Evolutionary conservation across 23 red algal species (phyloP).

Genomic region (Gracilaria gracilis): DNA sequence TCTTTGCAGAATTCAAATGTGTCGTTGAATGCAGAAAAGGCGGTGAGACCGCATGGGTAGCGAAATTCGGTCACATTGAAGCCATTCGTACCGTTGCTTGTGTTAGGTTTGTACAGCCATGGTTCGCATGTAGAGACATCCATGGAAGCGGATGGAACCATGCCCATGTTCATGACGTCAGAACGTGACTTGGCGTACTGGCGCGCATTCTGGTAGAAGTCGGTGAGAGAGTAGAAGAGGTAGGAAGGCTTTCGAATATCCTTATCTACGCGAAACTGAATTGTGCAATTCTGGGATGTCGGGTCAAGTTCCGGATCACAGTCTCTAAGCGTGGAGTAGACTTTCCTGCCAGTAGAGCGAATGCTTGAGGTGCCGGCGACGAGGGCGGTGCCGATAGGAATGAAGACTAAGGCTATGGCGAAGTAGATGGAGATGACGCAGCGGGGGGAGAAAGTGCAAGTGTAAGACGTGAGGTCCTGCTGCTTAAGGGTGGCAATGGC

Average conservation of each 20-base stretch:
- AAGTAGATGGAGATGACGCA: slow-evolving; percentile 67
- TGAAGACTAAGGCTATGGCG: slow-evolving; percentile 45
- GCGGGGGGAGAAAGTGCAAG: slow-evolving; percentile 59
- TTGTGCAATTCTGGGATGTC: neutral
- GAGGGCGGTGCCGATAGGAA: slow-evolving; percentile 55
- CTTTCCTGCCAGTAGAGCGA: slow-evolving; percentile 11
- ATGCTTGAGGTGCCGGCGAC: slow-evolving; percentile 40
- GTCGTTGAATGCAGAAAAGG: slow-evolving; percentile 77
- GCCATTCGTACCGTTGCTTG: slow-evolving; percentile 10
- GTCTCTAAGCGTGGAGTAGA: neutral
- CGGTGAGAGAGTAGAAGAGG: slow-evolving; percentile 73
- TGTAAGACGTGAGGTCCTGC: slow-evolving; percentile 65
- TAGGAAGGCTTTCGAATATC: slow-evolving; percentile 54
- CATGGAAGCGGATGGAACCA: slow-evolving; percentile 18
- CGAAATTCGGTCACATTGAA: slow-evolving; percentile 42
- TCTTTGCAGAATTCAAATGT: slow-evolving; percentile 68
- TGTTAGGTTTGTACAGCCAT: slow-evolving; percentile 20
- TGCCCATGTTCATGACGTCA: slow-evolving; percentile 49
- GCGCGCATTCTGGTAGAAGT: slow-evolving; percentile 73
- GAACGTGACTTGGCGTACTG: slow-evolving; percentile 65
- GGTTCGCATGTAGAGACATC: slow-evolving; percentile 59
- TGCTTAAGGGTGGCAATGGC: slow-evolving; percentile 44
- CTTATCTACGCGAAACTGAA: slow-evolving; percentile 20
- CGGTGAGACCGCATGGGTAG: slow-evolving; percentile 82
- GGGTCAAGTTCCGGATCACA: slow-evolving; percentile 1